phyloP scores from a whole-genome alignment of 192 early-diverging fungal genomes.

The Coemansia sp. region DNA sequence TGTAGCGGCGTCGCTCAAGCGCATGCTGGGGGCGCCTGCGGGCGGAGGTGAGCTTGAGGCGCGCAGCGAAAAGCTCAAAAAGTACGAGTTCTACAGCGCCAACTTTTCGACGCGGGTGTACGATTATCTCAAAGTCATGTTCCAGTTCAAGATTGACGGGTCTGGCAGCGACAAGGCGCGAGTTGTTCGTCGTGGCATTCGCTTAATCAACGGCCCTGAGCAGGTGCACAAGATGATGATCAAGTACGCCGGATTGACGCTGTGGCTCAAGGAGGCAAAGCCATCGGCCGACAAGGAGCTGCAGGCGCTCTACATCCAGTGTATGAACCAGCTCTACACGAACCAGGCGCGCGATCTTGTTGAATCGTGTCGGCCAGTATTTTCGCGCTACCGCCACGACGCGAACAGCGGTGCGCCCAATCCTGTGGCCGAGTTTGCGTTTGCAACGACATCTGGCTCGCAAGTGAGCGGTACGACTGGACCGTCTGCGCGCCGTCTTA shows the following conservation, averaged over 20 bases:
- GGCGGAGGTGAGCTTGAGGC: slow-evolving; percentile 54
- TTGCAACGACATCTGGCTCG: slow-evolving; percentile 24
- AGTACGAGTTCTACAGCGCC: slow-evolving; percentile 62
- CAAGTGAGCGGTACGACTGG: slow-evolving; percentile 7
- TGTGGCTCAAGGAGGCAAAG: slow-evolving; percentile 76
- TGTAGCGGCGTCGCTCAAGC: slow-evolving; percentile 65
- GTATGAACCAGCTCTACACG: slow-evolving; percentile 54
- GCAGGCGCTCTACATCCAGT: slow-evolving; percentile 64
- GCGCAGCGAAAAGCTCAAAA: slow-evolving; percentile 63
- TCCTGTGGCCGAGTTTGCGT: slow-evolving; percentile 31
- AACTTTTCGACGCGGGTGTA: slow-evolving; percentile 63
- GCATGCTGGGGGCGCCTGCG: slow-evolving; percentile 60
- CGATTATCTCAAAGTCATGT: slow-evolving; percentile 63
- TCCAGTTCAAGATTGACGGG: slow-evolving; percentile 63
- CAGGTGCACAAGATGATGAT: slow-evolving; percentile 61
- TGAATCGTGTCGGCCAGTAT: slow-evolving; percentile 52
- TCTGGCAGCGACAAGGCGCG: slow-evolving; percentile 52
- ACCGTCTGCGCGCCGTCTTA: slow-evolving; percentile 28
- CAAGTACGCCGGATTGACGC: slow-evolving; percentile 62
- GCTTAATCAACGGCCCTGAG: slow-evolving; percentile 56
- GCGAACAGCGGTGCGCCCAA: slow-evolving; percentile 20
- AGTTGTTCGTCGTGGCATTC: slow-evolving; percentile 23
- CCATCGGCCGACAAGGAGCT: slow-evolving; percentile 67
- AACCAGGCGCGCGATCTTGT: slow-evolving; percentile 56
- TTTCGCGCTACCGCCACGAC: slow-evolving; percentile 38